Evolutionary conservation across 140 eudicot species (phyloP), one percentile per base, ranked within the genome.

Genomic region (Erigeron philadelphicus): DNA sequence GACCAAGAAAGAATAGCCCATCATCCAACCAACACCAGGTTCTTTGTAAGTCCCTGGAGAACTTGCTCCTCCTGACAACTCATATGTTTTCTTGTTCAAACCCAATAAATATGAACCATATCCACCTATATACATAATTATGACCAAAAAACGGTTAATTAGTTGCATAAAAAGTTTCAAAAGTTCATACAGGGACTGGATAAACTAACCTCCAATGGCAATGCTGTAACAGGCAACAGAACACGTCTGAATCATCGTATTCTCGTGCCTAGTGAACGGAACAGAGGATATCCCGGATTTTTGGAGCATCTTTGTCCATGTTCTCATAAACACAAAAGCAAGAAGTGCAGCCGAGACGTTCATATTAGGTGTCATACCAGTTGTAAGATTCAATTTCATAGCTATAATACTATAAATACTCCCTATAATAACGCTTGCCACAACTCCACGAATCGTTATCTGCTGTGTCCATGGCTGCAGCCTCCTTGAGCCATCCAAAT

Each of bases 161-260:
- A 66, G 12, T 49, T 17, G 16, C 42, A 13, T 11, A 16, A 62
- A 59, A 59, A 18, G n/a, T 23, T 11, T 9, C 38, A 13, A 35
- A 71, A 47, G 40, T 56, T 18, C 25, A 10, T 45, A 66, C 15
- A 57, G 61, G 12, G 7, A 68, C 16, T 18, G 10, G 8, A 43
- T 18, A 46, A 61, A 84, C 25, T 21, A 21, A 21, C 96, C 96
- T 86, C 89, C 87, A 73, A 89, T 75, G 9, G 91, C 89, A 63
- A 89, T 89, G 76, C 87, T 83, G 68, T 89, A 89, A 55, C 91
- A 87, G 9, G 97, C 92, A 67, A 90, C 97, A 0, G 95, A 76
- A 85, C 92, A 90, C 42, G 97, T 90, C 61, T 87, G 97, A 8
- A 90, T 85, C 95, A 87, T 90, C n/a, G 97, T 90, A 54, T 90